Evolutionary conservation across 179 eudicot species (phyloP), one percentile per base, ranked within the genome.

Genomic region (Carnegiea gigantea): DNA sequence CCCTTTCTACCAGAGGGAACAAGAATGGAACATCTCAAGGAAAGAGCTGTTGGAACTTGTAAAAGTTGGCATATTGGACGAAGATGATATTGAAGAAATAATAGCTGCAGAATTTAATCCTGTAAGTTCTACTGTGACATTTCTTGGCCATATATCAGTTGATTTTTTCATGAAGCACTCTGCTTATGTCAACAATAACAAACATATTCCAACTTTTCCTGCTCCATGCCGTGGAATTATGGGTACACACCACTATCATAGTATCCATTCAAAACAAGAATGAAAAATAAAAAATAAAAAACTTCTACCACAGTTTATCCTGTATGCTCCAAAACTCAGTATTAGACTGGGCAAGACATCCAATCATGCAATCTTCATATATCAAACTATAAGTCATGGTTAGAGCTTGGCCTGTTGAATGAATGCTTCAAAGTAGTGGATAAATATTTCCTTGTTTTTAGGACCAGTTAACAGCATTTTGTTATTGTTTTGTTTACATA

Each of bases 1-100:
- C 36, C 40, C 15, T 70, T 77, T 82, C 90, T 60, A 73, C 60
- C 87, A 96, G 99, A 96, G 99, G 86, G 99, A 94, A 85, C 99
- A 96, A 88, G 98, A 96, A 85, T 96, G 99, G 99, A 96, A 96
- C 80, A 92, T 96, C 79, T 96, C 99, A 64, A 91, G 92, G 86
- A 92, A 94, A 88, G 99, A 96, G 88, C 88, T 96, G n/a, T 36
- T 83, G 81, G 99, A 96, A 82, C 98, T 96, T 73, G 97, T 91
- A 46, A 89, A 93, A 88, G 93, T 84, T 84, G 99, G 98, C 73
- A 87, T 96, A 80, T 82, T 96, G 79, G 83, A 86, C 70, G 95
- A 96, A 79, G 88, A 87, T 65, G 95, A 91, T 70, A 87, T 94
- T 80, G 92, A 91, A 79, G 86, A 90, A 79, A 89, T 88, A 86